Evolutionary conservation across 441 rosid genomes (phyloP), one percentile per base, ranked within the genome.

Genomic region (Populus hybrid): DNA sequence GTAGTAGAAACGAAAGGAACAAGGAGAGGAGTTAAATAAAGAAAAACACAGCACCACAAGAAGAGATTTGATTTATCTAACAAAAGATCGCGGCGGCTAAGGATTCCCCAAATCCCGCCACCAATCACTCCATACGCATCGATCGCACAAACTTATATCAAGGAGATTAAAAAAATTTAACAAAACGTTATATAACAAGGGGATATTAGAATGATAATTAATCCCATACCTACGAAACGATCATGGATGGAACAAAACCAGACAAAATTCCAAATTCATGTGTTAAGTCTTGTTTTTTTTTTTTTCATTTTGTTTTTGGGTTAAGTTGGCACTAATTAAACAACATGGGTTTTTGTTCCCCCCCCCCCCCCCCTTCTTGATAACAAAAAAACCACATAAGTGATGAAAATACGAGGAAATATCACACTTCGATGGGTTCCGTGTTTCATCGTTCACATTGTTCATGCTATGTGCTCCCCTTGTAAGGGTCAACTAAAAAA

Each of bases 61-160:
- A 23, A 66, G 57, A 59, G 50, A 63, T 64, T 74, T 71, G 67
- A 77, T 5, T 38, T 18, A 42, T 70, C 59, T 26, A 74, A 76
- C 73, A 59, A 36, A 73, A 80, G 84, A 84, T 85, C 84, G 85
- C 88, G 90, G 92, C 91, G 90, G 90, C 90, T 78, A 71, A 50
- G 76, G 74, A 80, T 75, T 80, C 91, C 94, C 80, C 84, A 84
- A 87, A 86, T 91, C 88, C 73, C 88, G 95, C 92, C 95, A 81
- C 89, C 90, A 89, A 83, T 89, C 88, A 85, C 94, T 90, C 94
- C 65, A 84, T 77, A 69, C 24, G 21, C 65, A 72, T 70, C 64
- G 61, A 72, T 70, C 64, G 61, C 69, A 30, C 2, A 81, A 30
- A 30, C 32, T 30, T 24, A 24, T 30, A 30, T 30, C 32, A 30